These are phyloP conservation scores for Nicotiana noctiflora DNA, from an alignment of 257 asterid genomes.

Conservation along the genomic window DNA sequence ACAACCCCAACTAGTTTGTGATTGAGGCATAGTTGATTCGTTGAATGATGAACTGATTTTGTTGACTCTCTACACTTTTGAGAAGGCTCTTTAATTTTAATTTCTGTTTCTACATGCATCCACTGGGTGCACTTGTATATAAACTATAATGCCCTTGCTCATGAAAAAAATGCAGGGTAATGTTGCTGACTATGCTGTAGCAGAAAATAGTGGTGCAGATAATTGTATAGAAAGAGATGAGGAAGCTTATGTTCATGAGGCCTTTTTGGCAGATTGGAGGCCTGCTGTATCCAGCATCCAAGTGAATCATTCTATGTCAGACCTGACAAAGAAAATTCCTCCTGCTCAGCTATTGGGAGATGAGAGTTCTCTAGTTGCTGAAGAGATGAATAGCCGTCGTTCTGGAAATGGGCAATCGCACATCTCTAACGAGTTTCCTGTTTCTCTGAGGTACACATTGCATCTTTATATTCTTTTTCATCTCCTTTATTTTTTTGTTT, in stretches of 20 bases:
- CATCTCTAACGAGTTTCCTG: slow-evolving; percentile 26
- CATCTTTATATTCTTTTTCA: neutral
- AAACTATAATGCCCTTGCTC: neutral
- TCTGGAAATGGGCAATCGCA: slow-evolving; percentile 30
- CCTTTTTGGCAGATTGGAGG: slow-evolving; percentile 94
- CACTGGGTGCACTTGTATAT: neutral
- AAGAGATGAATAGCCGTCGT: slow-evolving; percentile 24
- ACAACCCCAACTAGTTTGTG: neutral
- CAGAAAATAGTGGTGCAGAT: slow-evolving; percentile 40
- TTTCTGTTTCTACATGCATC: neutral
- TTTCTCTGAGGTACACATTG: slow-evolving; percentile 44
- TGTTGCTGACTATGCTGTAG: slow-evolving; percentile 44
- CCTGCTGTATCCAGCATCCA: slow-evolving; percentile 40
- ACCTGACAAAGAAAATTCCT: slow-evolving; percentile 8
- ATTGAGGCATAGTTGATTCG: neutral
- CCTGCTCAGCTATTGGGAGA: slow-evolving; percentile 21
- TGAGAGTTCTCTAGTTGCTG: slow-evolving; percentile 37
- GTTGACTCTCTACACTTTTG: neutral
- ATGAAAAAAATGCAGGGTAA: slow-evolving; percentile 41
- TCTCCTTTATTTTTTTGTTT: neutral
- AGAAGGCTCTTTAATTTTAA: neutral
- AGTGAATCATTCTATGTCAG: slow-evolving; percentile 17
- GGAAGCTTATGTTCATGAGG: slow-evolving; percentile 92
- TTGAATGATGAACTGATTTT: neutral
- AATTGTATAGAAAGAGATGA: slow-evolving; percentile 55